Evolutionary conservation across 2,329 filamentous ascomycete genomes (phyloP), one percentile per base, ranked within the genome.

Genomic region (Penicillium capsulatum): DNA sequence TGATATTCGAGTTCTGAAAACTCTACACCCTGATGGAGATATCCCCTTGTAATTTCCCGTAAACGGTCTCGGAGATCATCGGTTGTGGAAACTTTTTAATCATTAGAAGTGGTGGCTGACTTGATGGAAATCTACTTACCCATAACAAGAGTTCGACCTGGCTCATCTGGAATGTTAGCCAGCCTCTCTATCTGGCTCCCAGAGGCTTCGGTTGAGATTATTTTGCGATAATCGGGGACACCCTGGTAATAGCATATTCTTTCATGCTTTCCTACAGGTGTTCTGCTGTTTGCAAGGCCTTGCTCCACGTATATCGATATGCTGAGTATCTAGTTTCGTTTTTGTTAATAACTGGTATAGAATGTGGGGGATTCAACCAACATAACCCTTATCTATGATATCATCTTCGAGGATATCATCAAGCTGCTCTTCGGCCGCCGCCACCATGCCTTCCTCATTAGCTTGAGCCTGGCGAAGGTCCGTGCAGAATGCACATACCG

Each of bases 311-410:
- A 58, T 32, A 57, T 50, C 20, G 50, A 59, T 28, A 59, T 54
- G 16, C 47, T 14, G 8, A 36, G 15, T 16, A 36, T 36, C 34
- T 36, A 28, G 34, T 2, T 20, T 31, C 4, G 6, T n/a, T 36
- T 19, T 30, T 17, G 6, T 33, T n/a, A 57, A 47, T 30, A 24
- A 20, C 53, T 54, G 45, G 29, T n/a, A 16, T 7, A 3, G 29
- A 17, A 13, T 28, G 11, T 38, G 37, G 62, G 22, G 31, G 48
- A 26, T 55, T 47, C 19, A 40, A 57, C 50, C 4, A 31, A 60
- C 47, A 51, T 60, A 60, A 42, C 54, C 44, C 20, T 51, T 41
- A 48, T 49, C 48, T 13, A 58, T 36, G 29, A 46, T 47, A 42
- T 56, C 44, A 28, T 59, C 51, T 15, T 48, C 33, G 17, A 60